Evolutionary conservation across 371 early-diverging fungal genomes (phyloP), one percentile per base, ranked within the genome.

Genomic region (Mucor irregularis): DNA sequence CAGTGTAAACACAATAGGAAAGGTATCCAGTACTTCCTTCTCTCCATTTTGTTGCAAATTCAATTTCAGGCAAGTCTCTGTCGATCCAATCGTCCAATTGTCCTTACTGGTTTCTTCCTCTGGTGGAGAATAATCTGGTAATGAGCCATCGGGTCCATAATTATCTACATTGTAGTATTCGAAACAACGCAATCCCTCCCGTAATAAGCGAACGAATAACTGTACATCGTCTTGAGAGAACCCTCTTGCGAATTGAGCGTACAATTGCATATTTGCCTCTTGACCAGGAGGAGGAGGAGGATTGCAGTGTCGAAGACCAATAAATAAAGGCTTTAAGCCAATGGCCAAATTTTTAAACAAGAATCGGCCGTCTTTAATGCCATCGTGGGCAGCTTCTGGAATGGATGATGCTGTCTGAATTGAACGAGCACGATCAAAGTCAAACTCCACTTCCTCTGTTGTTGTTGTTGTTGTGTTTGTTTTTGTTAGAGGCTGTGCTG

Each of bases 11-110:
- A 94, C 86, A 30, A 88, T 83, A 0, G 93, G 90, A 75, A 98
- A 95, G 28, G 85, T 85, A 57, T 99, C 99, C 22, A 95, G 76
- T 2, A 90, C 86, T 56, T 99, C 98, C 62, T 92, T 94, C 56
- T 92, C 94, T 9, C 58, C 58, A 30, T 50, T 58, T 30, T 42
- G 90, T 86, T 62, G 90, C 85, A 37, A 82, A 74, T 35, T 81
- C 71, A 16, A 78, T 72, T 28, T 81, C 74, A 10, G 79, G 38
- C 40, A 65, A 39, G 50, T 62, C 58, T 53, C 65, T 53, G 50
- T 58, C 1, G 69, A 63, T 33, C 74, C 74, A 28, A 75, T 58
- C 2, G 71, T 58, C 58, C 58, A 67, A 28, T 66, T 59, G 29
- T 76, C 74, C 24, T 60, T 59, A 2, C 47, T 61, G 8, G 30